Conservation (phyloP, 2,329 filamentous ascomycete genomes). For the Epichloe elymi region DNA sequence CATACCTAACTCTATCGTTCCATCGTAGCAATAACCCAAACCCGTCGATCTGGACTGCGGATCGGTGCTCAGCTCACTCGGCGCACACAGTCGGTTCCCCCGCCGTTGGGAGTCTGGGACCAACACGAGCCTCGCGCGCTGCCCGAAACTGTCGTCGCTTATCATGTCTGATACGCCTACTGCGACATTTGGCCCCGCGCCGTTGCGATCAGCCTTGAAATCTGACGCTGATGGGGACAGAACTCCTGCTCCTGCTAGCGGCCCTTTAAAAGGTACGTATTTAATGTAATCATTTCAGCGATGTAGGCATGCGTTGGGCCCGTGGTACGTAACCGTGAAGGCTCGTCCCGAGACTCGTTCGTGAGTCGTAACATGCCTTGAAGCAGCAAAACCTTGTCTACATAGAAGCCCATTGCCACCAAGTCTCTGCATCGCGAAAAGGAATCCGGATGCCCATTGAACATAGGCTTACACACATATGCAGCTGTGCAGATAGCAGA, state of each 20-base stretch:
- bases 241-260: constrained; percentile 21
- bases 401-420: background rate
- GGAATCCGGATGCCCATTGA: background rate
- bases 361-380: background rate
- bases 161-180: constrained; percentile 16
- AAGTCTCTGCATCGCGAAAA: background rate
- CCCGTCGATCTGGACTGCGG: no score
- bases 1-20: no score
- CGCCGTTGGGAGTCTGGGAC: background rate
- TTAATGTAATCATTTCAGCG: background rate
- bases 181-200: constrained; percentile 13
- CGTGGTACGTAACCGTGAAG: background rate
- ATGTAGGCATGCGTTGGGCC: background rate
- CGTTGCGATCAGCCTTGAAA: constrained; percentile 31
- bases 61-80: no score
- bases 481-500: constrained; percentile 46
- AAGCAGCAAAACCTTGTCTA: background rate
- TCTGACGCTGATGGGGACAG: constrained; percentile 27
- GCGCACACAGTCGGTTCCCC: background rate
- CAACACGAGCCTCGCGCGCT: background rate
- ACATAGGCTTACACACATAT: constrained; percentile 12
- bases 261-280: constrained; percentile 28
- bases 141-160: background rate
- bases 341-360: background rate
- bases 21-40: no score